Percentiles rank a stretch among this genome's conserved stretches.
phyloP scores from a whole-genome alignment of 805 yeast genomes.

The Nakazawaea populi region DNA sequence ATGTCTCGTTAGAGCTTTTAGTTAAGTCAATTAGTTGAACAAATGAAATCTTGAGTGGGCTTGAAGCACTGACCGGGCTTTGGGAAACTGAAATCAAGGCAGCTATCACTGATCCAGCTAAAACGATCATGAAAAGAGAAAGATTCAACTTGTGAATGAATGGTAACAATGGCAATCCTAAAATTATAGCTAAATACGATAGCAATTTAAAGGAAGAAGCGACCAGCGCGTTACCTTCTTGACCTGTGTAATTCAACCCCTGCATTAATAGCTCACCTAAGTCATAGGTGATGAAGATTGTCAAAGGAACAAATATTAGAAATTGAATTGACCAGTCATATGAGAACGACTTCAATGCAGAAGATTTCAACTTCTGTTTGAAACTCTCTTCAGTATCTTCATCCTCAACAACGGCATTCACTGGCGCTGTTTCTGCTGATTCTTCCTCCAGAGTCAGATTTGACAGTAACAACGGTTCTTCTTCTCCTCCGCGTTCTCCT shows the following conservation, averaged over 20 bases:
- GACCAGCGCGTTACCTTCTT: constrained; percentile 51
- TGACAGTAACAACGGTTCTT: not conserved
- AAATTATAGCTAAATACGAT: constrained; percentile 26
- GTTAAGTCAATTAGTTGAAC: constrained; percentile 52
- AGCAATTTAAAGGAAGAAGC: constrained; percentile 29
- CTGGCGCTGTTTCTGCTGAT: not conserved
- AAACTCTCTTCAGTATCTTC: constrained; percentile 24
- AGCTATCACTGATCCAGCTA: constrained; percentile 32
- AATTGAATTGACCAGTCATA: constrained; percentile 84
- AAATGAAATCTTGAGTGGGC: constrained; percentile 72
- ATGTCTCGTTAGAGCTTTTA: constrained; percentile 24
- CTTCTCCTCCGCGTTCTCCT: not conserved
- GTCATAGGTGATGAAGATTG: constrained; percentile 48
- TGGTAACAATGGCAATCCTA: constrained; percentile 53
- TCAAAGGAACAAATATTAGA: constrained; percentile 58
- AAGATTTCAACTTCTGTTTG: constrained; percentile 19
- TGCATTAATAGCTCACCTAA: constrained; percentile 52
- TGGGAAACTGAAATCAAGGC: constrained; percentile 30
- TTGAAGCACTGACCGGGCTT: constrained; percentile 52
- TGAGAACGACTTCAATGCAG: constrained; percentile 39
- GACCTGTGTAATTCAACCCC: constrained; percentile 65
- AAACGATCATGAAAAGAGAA: constrained; percentile 35
- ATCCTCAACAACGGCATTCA: not conserved
- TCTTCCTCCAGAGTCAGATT: not conserved
- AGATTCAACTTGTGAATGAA: constrained; percentile 65